Evolutionary conservation across 2,329 filamentous ascomycete genomes (phyloP).

Genomic region (Fusarium dimerum): DNA sequence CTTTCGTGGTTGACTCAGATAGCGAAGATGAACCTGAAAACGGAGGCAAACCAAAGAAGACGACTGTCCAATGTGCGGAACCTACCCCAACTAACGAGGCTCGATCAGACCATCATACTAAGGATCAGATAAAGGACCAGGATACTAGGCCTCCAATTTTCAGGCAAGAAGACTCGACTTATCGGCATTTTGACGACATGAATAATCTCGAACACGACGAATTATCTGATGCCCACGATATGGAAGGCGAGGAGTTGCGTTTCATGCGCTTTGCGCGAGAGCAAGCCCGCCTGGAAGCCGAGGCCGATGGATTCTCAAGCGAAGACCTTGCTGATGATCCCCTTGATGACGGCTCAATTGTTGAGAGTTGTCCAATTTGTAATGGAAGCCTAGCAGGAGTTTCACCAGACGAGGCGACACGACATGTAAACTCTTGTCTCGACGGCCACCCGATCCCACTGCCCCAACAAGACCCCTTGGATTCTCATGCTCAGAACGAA

Average conservation of each 20-base stretch:
- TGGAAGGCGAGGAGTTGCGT: slow-evolving; percentile 65
- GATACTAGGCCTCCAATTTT: slow-evolving; percentile 17
- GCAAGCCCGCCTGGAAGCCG: slow-evolving; percentile 66
- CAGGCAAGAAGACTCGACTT: slow-evolving; percentile 34
- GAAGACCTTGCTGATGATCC: slow-evolving; percentile 38
- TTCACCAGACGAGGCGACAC: slow-evolving; percentile 66
- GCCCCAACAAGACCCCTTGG: slow-evolving; percentile 23
- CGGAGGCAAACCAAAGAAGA: slow-evolving; percentile 6
- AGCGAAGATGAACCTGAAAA: slow-evolving; percentile 42
- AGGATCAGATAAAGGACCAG: slow-evolving; percentile 18
- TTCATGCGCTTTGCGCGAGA: slow-evolving; percentile 81
- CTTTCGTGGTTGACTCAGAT: slow-evolving; percentile 73
- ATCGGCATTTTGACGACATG: slow-evolving; percentile 37
- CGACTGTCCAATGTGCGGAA: slow-evolving; percentile 23
- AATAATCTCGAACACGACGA: slow-evolving; percentile 49
- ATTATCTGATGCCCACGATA: slow-evolving; percentile 53
- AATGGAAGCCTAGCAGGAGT: slow-evolving; percentile 61
- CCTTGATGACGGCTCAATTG: slow-evolving; percentile 33
- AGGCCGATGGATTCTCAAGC: slow-evolving; percentile 43
- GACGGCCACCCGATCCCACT: slow-evolving; percentile 74
- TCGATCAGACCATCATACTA: slow-evolving; percentile 24
- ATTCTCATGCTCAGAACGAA: neutral
- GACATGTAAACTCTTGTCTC: slow-evolving; percentile 91
- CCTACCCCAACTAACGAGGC: slow-evolving; percentile 19
- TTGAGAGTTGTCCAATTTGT: slow-evolving; percentile 74